Conservation (phyloP, 2,329 filamentous ascomycete genomes). For the Fusarium armeniacum region DNA sequence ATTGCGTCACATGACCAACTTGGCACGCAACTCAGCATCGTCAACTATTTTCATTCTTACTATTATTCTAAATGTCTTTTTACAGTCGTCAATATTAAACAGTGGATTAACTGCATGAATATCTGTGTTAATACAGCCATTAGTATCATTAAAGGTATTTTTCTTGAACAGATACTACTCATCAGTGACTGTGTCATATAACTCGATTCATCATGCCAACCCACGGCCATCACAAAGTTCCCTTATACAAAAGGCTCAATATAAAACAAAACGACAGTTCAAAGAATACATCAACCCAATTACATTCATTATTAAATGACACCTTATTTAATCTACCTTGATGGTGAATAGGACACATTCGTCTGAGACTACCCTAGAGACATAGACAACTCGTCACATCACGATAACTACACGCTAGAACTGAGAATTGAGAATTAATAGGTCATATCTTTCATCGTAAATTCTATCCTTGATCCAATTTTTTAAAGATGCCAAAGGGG, state of each 20-base stretch:
- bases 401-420: not conserved
- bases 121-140: not conserved
- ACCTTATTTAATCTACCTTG: too few relatives aligned
- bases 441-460: conserved; percentile 48
- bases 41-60: not conserved
- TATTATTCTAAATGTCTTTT: not conserved
- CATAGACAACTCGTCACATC: not conserved
- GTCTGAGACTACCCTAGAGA: conserved; percentile 15
- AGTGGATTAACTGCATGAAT: not conserved
- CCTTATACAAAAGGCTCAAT: not conserved
- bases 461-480: conserved; percentile 50
- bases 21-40: not conserved
- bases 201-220: not conserved
- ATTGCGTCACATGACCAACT: conserved; percentile 27
- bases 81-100: too few relatives aligned
- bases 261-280: not conserved
- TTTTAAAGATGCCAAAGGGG: conserved; percentile 49
- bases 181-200: too few relatives aligned
- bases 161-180: too few relatives aligned
- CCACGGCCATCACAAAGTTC: not conserved
- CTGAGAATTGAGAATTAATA: conserved; percentile 37
- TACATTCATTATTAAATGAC: too few relatives aligned
- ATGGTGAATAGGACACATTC: not conserved
- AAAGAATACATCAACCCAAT: not conserved
- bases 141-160: too few relatives aligned